Evolutionary conservation across 331 rosid species (phyloP), one percentile per base, ranked within the genome.

Genomic region (Phaseolus coccineus): DNA sequence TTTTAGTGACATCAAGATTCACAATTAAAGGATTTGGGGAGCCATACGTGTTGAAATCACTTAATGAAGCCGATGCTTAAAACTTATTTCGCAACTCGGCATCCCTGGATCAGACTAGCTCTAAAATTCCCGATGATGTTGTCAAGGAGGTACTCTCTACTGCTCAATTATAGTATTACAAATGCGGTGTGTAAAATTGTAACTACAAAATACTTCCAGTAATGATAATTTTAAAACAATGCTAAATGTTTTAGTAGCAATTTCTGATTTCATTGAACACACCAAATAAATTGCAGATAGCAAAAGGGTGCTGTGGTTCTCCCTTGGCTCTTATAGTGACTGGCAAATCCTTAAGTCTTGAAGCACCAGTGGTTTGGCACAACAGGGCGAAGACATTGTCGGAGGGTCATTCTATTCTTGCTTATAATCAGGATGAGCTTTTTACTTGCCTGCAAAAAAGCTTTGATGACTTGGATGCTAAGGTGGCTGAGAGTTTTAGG

Each of bases 1-100:
- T 90, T 74, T 76, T 92, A 66, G 90, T 90, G 73, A 90, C 94
- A 56, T 92, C 96, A 76, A 74, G 87, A 55, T 80, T 24, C 16
- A 5, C 55, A 53, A 78, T 92, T n/a, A 72, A 42, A 25, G 73
- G 81, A 63, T 88, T 83, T 62, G 69, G 82, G 16, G 3, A 46
- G 50, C 75, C 74, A 28, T 62, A 74, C 19, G 1, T 46, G 19
- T 64, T 90, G 80, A 16, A 84, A 73, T 28, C 74, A 6, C 84
- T 92, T 72, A 58, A 47, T 28, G 67, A 58, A 4, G 52, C 13
- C 28, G 82, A 84, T 76, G 82, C 97, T 30, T 59, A 7, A 22
- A 15, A 62, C 4, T 87, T 92, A 56, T 83, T 90, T 50, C 74
- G 12, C 7, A 69, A 77, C 51, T 58, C 80, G 22, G 89, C 97